Conservation (phyloP, 2,329 filamentous ascomycete genomes). For the Raffaelea arxii region DNA sequence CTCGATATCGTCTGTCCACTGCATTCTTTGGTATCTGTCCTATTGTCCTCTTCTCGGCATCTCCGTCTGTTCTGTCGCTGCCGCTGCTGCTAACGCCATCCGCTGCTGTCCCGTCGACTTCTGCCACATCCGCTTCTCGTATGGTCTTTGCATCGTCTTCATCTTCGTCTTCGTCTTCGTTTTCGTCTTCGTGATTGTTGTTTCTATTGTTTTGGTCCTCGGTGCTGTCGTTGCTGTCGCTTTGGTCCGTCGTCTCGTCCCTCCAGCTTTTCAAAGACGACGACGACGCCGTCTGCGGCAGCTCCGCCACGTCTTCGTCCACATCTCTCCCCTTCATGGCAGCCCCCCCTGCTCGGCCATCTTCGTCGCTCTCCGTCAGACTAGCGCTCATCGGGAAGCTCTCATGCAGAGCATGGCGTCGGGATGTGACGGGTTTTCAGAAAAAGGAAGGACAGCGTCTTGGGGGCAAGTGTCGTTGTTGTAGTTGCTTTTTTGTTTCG, state of each 20-base stretch:
- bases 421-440: background rate
- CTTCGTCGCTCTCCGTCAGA: conserved; percentile 12
- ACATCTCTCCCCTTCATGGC: conserved; percentile 3
- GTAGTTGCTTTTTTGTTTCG: too few species aligned
- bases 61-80: background rate
- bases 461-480: too few species aligned
- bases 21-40: too few species aligned
- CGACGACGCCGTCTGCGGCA: background rate
- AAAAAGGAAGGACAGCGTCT: too few species aligned
- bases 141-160: conserved; percentile 24
- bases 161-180: conserved; percentile 21
- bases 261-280: background rate
- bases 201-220: conserved; percentile 11
- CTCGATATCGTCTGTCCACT: conserved; percentile 32
- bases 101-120: background rate
- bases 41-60: conserved; percentile 19
- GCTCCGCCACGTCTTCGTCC: conserved; percentile 11
- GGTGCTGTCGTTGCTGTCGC: background rate
- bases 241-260: background rate
- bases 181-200: conserved; percentile 30
- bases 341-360: conserved; percentile 5
- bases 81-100: background rate
- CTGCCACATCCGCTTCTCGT: conserved; percentile 11
- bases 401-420: conserved; percentile 13
- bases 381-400: conserved; percentile 14